Base-by-base conservation (phyloP, 2,329 filamentous ascomycete species). In the Diaporthe sp. region DNA sequence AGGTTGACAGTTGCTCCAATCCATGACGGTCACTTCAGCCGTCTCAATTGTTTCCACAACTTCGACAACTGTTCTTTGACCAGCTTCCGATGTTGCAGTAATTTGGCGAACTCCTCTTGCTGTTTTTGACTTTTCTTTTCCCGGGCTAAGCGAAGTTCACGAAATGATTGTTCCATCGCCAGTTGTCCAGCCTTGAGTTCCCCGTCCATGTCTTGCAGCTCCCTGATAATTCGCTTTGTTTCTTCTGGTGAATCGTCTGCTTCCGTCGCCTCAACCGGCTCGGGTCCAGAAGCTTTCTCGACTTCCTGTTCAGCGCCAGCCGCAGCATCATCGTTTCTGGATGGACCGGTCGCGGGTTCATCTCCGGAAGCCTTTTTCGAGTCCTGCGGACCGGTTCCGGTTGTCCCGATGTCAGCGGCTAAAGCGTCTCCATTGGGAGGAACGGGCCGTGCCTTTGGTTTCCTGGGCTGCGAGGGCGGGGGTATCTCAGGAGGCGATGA, bases 71-170 rank as follows among this genome's bases (percentile, higher is more conserved):
- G 19, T 49, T 49, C 8, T 49, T 4, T 22, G 25, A 62, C 15
- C 15, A 2, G n/a, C n/a, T 9, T 8, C 8, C 58, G 58, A 28
- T 12, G 58, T 5, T 9, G 3, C 28, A 2, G 2, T 4, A 62
- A 1, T 4, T 9, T 12, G 2, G 0, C 8, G 5, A 44, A 4
- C 22, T 31, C 4, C 7, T 9, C 8, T 10, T 0, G 4, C 22
- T 60, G 12, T 25, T 31, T 12, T 22, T 3, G 13, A 17, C n/a
- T 46, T 12, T 17, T 34, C 25, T 12, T 2, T 1, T 2, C 17
- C 10, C 25, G 10, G 4, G 39, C 61, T 8, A 6, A 0, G 17
- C 17, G 15, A 19, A 65, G 28, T 6, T n/a, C 10, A 8, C 7
- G 22, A 12, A 22, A n/a, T 31, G 17, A 19, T 6, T 12, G 1